A percentile compares a stretch with the other conserved stretches of the same genome.
phyloP scores from a whole-genome alignment of 768 basidiomycete genomes.

The Mycena rosella region DNA sequence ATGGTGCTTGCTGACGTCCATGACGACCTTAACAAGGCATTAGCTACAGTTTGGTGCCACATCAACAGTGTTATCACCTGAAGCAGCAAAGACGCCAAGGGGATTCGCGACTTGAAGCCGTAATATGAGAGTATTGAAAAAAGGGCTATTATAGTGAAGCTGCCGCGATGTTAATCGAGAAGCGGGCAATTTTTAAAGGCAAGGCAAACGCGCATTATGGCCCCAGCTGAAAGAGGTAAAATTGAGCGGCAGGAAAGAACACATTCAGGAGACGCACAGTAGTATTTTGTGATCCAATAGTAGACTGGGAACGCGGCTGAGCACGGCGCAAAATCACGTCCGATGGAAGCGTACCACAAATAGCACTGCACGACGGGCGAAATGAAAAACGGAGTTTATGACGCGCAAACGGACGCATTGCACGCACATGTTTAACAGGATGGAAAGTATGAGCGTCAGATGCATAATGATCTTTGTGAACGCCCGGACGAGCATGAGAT shows the following conservation, averaged over 20 bases:
- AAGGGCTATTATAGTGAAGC: constrained; percentile 85
- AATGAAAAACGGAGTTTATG: constrained; percentile 1
- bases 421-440: constrained; percentile 70
- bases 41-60: too few species aligned
- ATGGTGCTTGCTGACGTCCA: constrained; percentile 89
- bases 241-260: constrained; percentile 9
- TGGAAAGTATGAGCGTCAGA: constrained; percentile 74
- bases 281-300: constrained; percentile 79
- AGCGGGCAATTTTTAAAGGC: too few species aligned
- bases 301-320: constrained; percentile 53
- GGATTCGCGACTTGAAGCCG: constrained; percentile 79
- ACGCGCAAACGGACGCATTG: background rate
- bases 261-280: constrained; percentile 60
- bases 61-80: constrained; percentile 61
- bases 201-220: constrained; percentile 56
- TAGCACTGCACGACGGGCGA: constrained; percentile 59
- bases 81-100: constrained; percentile 80
- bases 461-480: constrained; percentile 86
- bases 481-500: constrained; percentile 76
- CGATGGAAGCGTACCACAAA: constrained; percentile 53
- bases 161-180: constrained; percentile 41
- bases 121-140: constrained; percentile 82
- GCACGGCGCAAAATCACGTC: background rate
- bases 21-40: constrained; percentile 85
- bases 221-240: constrained; percentile 65